Evolutionary conservation across 1,284 basidiomycete genomes (phyloP), one percentile per base, ranked within the genome.

Genomic region (Earliella scabrosa): DNA sequence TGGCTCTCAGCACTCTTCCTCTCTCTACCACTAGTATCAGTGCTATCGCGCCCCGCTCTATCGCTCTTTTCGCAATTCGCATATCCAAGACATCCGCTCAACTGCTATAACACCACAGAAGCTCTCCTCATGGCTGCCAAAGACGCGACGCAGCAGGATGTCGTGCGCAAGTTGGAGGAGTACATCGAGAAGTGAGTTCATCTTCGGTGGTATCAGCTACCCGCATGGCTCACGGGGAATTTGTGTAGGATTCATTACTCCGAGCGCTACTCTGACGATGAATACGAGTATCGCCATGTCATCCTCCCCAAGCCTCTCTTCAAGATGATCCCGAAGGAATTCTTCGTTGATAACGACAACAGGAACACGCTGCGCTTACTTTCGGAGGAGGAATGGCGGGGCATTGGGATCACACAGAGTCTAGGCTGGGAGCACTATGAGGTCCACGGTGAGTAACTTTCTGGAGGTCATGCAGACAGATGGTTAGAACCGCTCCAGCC

Each of bases 371-470:
- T 98, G 55, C 85, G 95, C 8, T 84, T 98, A 51, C 76, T 98
- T 51, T 76, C 82, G 4, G 96, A 98, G 71, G 74, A 83, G 39
- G 96, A 98, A 75, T 98, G 96, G 96, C 82, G 96, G 69, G 92
- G 92, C 1, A 95, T 98, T 58, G 96, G 96, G 11, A 97, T 97
- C 68, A 94, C 92, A 29, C 96, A 98, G 74, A 95, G 93, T 73
- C 77, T 97, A 46, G 96, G 96, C 10, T 98, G 96, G 96, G 92
- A 95, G 71, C 95, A 98, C 68, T 98, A 97, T 67, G 96, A 97
- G 78, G 93, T 97, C 35, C 96, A 97, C 70, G 92, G 94, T 95
- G 66, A 68, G 87, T 18, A 21, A 0, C 18, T 7, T 38, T 18
- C 43, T 4, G 34, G n/a, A n/a, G n/a, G 44, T 39, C 14, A 36